These are phyloP conservation scores for Torulaspora quercuum DNA, from an alignment of 805 yeast species.

Conservation along the genomic window DNA sequence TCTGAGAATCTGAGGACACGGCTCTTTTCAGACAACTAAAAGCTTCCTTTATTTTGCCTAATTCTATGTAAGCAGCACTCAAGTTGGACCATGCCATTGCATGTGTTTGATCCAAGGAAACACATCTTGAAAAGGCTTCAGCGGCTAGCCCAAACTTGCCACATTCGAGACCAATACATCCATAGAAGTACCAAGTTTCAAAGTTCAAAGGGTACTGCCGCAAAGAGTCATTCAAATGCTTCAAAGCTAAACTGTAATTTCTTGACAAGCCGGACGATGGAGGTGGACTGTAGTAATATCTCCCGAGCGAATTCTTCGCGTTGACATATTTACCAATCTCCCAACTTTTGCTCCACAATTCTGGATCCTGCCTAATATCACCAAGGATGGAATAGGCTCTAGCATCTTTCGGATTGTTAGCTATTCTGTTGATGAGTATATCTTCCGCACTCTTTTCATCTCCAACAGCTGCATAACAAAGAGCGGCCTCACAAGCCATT, in stretches of 20 bases:
- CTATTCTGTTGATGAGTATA: constrained; percentile 53
- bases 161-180: constrained; percentile 80
- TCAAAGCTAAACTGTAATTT: constrained; percentile 52
- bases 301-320: constrained; percentile 81
- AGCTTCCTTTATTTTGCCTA: constrained; percentile 70
- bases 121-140: constrained; percentile 89
- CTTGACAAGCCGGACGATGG: constrained; percentile 47
- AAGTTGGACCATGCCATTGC: constrained; percentile 89
- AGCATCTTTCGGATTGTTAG: constrained; percentile 65
- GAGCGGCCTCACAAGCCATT: constrained; percentile 76
- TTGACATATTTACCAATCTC: constrained; percentile 72
- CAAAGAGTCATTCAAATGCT: constrained; percentile 71
- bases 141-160: constrained; percentile 72
- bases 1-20: constrained; percentile 61
- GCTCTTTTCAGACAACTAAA: constrained; percentile 83
- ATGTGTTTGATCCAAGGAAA: constrained; percentile 75
- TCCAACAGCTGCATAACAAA: constrained; percentile 86
- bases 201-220: constrained; percentile 66
- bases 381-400: constrained; percentile 82
- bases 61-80: constrained; percentile 68
- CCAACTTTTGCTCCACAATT: constrained; percentile 85
- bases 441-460: constrained; percentile 62
- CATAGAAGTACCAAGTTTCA: constrained; percentile 89
- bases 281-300: constrained; percentile 67
- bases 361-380: constrained; percentile 74